phyloP scores from a whole-genome alignment of 306 rosid genomes.

The Prunus padus region DNA sequence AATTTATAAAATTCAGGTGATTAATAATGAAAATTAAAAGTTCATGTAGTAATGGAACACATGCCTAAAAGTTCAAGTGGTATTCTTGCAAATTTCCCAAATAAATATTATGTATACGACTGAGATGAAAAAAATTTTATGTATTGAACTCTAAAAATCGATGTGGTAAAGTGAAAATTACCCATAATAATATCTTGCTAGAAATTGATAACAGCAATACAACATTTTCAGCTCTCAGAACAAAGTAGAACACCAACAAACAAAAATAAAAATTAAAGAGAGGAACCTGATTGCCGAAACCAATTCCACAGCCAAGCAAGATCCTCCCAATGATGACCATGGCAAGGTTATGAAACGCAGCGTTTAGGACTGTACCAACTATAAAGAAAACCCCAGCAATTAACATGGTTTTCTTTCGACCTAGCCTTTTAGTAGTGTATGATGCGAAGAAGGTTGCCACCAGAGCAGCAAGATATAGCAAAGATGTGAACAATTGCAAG shows the following conservation, averaged over 20 bases:
- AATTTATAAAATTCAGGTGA: too few species aligned
- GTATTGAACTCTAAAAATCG: too few species aligned
- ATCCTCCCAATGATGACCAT: slow-evolving; percentile 60
- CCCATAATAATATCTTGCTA: not conserved
- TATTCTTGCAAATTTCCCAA: too few species aligned
- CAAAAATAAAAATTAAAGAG: too few species aligned
- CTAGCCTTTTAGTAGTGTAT: slow-evolving; percentile 44
- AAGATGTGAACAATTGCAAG: slow-evolving; percentile 64
- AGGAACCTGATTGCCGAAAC: slow-evolving; percentile 70
- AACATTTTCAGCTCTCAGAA: not conserved
- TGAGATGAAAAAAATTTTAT: too few species aligned
- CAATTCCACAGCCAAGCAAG: slow-evolving; percentile 71
- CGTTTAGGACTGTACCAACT: slow-evolving; percentile 44
- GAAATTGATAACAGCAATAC: not conserved
- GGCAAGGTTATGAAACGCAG: slow-evolving; percentile 46
- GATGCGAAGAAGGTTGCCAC: slow-evolving; percentile 56
- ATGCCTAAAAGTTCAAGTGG: too few species aligned
- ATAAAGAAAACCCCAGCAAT: slow-evolving; percentile 62
- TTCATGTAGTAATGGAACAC: too few species aligned
- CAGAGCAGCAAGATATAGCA: slow-evolving; percentile 60
- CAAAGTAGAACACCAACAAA: not conserved
- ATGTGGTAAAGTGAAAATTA: too few species aligned
- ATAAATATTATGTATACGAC: too few species aligned
- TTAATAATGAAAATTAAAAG: too few species aligned
- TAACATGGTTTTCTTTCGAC: slow-evolving; percentile 68